Evolutionary conservation across 164 flowering plant genomes (phyloP).

Genomic region (Sedum album): DNA sequence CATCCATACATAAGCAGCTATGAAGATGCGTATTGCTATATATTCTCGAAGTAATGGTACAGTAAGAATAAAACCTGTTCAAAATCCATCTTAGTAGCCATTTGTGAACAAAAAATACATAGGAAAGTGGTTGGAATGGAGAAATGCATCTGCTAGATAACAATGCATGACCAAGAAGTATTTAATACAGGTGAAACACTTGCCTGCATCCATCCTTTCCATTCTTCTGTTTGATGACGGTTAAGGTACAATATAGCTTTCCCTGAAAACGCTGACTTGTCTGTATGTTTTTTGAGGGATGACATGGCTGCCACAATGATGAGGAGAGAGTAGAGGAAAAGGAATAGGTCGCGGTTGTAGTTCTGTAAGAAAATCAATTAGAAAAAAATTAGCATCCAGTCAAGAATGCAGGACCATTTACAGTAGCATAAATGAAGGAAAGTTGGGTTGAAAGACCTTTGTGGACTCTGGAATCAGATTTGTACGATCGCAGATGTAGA

Average conservation of each 20-base stretch:
- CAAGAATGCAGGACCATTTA: slow-evolving; percentile 11
- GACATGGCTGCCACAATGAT: slow-evolving; percentile 83
- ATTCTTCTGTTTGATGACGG: too few species aligned
- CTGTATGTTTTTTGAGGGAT: too few species aligned
- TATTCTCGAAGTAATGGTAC: slow-evolving; percentile 98
- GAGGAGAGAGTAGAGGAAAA: slow-evolving; percentile 65
- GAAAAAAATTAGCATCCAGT: too few species aligned
- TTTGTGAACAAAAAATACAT: not conserved
- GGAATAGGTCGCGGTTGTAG: too few species aligned
- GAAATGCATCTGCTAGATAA: not conserved
- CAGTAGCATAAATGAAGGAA: not conserved
- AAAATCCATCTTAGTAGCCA: not conserved
- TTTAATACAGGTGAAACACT: slow-evolving; percentile 12
- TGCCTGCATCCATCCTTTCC: too few species aligned
- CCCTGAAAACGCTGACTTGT: too few species aligned
- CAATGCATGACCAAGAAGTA: not conserved
- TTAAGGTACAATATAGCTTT: too few species aligned
- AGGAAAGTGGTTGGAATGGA: not conserved
- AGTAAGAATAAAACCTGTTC: slow-evolving; percentile 82
- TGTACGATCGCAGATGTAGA: slow-evolving; percentile 86
- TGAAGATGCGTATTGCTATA: slow-evolving; percentile 90
- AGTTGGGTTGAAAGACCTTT: slow-evolving; percentile 45
- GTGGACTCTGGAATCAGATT: slow-evolving; percentile 56
- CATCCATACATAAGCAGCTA: slow-evolving; percentile 99
- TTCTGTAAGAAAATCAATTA: too few species aligned